Conservation (phyloP, 164 flowering plant genomes). For the Berberis vulgaris region DNA sequence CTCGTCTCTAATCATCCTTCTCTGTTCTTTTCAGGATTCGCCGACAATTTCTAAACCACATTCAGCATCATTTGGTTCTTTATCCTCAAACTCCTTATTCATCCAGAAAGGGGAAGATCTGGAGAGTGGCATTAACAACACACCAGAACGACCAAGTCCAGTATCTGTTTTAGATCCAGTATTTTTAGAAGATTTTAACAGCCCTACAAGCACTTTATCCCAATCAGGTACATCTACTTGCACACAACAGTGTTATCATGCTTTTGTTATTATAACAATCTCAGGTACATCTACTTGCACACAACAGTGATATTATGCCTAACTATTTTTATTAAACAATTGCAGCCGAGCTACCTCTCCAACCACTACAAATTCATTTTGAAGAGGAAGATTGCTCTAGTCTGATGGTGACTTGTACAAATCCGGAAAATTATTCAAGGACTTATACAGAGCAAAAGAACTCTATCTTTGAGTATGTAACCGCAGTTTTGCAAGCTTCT, state of each 20-base stretch:
- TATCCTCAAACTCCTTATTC: conserved; percentile 25
- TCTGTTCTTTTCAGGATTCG: conserved; percentile 27
- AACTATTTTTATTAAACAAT: conserved; percentile 6
- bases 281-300: conserved; percentile 30
- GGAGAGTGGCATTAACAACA: conserved; percentile 18
- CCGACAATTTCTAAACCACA: conserved; percentile 19
- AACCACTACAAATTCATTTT: conserved; percentile 53
- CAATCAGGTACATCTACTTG: conserved; percentile 32
- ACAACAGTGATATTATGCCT: background rate
- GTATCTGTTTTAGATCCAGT: conserved; percentile 75
- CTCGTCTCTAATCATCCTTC: conserved; percentile 1
- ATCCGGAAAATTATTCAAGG: conserved; percentile 18
- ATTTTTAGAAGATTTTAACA: conserved; percentile 52
- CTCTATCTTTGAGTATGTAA: conserved; percentile 45
- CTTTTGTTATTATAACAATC: background rate
- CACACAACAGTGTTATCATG: background rate
- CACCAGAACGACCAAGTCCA: conserved; percentile 71
- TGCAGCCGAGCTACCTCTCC: conserved; percentile 41
- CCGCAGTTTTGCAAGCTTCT: conserved; percentile 45
- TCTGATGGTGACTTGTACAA: conserved; percentile 8
- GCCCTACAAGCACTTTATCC: conserved; percentile 36
- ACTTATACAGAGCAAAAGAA: conserved; percentile 29
- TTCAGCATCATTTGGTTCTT: conserved; percentile 20
- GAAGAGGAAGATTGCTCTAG: conserved; percentile 36
- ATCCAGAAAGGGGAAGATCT: conserved; percentile 23